A percentile compares a stretch with the other conserved stretches of the same genome.
Conservation (phyloP, 768 basidiomycete genomes). For the Crucibulum laeve region DNA sequence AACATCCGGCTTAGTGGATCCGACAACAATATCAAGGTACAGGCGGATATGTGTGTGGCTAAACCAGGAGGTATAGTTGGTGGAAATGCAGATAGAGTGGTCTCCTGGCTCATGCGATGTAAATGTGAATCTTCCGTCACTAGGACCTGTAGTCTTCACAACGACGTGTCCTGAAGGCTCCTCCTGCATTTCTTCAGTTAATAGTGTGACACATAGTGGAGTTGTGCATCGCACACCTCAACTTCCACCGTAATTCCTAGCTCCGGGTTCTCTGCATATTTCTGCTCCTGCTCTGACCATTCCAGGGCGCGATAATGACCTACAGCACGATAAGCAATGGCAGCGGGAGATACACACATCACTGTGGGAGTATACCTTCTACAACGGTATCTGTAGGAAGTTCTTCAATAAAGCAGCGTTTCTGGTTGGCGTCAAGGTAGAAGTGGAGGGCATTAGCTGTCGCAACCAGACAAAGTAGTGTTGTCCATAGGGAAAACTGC, state of each 20-base stretch:
- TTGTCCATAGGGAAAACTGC: slow-evolving; percentile 17
- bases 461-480: slow-evolving; percentile 32
- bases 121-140: slow-evolving; percentile 93
- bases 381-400: slow-evolving; percentile 93
- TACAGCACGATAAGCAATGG: slow-evolving; percentile 22
- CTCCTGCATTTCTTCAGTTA: slow-evolving; percentile 53
- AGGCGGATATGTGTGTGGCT: slow-evolving; percentile 85
- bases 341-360: not conserved
- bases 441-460: slow-evolving; percentile 83
- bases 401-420: slow-evolving; percentile 95
- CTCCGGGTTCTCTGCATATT: slow-evolving; percentile 66
- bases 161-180: slow-evolving; percentile 76
- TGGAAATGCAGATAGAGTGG: slow-evolving; percentile 94
- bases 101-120: slow-evolving; percentile 96
- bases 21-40: slow-evolving; percentile 92
- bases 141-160: slow-evolving; percentile 85
- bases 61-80: slow-evolving; percentile 91
- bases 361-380: slow-evolving; percentile 59
- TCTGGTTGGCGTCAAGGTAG: slow-evolving; percentile 92
- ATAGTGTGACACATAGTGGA: not conserved
- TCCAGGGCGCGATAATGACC: slow-evolving; percentile 92
- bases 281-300: slow-evolving; percentile 73
- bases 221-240: slow-evolving; percentile 43
- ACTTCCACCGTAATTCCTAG: slow-evolving; percentile 91
- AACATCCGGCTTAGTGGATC: slow-evolving; percentile 79